Base-by-base conservation (phyloP, 2,329 filamentous ascomycete genomes). In the Colletotrichum orbiculare region DNA sequence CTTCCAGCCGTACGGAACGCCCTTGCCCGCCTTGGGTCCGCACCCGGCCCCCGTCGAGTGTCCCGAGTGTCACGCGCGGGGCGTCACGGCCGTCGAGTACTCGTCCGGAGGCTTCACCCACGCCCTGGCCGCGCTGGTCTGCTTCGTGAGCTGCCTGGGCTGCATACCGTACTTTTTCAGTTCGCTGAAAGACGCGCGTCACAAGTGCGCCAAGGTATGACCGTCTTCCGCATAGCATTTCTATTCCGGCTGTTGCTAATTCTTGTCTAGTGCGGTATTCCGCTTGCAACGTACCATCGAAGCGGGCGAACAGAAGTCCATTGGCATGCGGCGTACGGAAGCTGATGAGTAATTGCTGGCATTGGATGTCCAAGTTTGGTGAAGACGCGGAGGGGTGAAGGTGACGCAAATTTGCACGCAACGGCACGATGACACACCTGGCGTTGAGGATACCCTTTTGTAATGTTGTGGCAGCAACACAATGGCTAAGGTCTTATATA, bases 201-300 rank as follows among this genome's bases (percentile, higher is more conserved):
- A 72, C 43, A 69, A 68, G 46, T 72, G 71, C 53, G 47, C 56
- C 15, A 67, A 64, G 54, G 70, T 71, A 63, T 13, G 64, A 64
- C 25, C 25, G 4, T 25, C 25, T 25, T 25, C 25, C 25, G 25
- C 25, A 25, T 1, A 5, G 4, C 4, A 25, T 25, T 25, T 25
- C 25, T 25, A 5, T 25, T 25, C 25, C 25, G 25, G 25, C 25
- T 25, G 25, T 25, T 25, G 25, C 39, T 54, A 25, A 53, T 35
- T 39, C 34, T 50, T 35, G 17, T 6, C 25, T 41, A 71, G 69
- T 71, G 71, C 39, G 66, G 67, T 2, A 66, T 70, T n/a, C 64
- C 68, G 33, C 67, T 72, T 11, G 71, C 71, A 6, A 68, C 68
- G n/a, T 72, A 71, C 47, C 71, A 72, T 41, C 69, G 71, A 8